These are phyloP conservation scores for Apiospora aurea DNA, from an alignment of 2,329 filamentous ascomycete species.

Conservation along the genomic window DNA sequence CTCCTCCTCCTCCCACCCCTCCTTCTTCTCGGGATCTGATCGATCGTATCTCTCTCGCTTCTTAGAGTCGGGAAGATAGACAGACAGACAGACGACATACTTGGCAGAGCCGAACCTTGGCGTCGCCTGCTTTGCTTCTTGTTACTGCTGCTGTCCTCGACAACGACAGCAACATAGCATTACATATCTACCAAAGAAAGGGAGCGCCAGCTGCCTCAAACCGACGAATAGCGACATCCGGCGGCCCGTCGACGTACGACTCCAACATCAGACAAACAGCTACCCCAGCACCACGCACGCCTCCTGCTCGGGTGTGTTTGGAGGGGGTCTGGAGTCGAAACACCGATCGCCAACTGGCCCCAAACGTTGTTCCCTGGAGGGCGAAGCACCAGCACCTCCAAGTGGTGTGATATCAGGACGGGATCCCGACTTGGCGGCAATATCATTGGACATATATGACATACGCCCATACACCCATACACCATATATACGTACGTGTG, in stretches of 20 bases:
- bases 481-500: neutral
- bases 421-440: neutral
- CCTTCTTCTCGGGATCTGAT: neutral
- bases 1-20: neutral
- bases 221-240: neutral
- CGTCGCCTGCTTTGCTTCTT: neutral
- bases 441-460: neutral
- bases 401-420: conserved; percentile 9
- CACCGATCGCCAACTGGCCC: conserved; percentile 5
- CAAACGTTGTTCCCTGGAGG: neutral
- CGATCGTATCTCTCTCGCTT: neutral
- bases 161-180: neutral
- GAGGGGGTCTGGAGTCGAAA: conserved; percentile 8
- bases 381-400: neutral
- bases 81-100: neutral
- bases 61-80: neutral
- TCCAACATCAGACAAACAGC: neutral
- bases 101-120: neutral
- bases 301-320: neutral
- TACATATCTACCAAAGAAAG: neutral
- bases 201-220: neutral
- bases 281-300: neutral
- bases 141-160: neutral
- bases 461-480: neutral
- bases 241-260: conserved; percentile 10